These are phyloP conservation scores for Mortierella polycephala DNA, from an alignment of 371 early-diverging fungal genomes.

Conservation along the genomic window DNA sequence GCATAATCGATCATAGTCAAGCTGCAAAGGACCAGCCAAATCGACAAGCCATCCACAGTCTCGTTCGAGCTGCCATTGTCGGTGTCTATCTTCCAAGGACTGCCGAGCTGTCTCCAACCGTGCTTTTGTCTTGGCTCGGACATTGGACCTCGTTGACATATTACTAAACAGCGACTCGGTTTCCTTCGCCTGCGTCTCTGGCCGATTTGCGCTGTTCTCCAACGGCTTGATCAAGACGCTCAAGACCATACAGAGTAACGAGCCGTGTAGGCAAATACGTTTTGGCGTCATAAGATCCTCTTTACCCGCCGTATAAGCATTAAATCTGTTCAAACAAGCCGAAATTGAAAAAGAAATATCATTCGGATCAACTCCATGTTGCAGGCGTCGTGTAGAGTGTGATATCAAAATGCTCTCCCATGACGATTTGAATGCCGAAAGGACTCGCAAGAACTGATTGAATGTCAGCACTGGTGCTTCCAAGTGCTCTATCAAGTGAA, in stretches of 20 bases:
- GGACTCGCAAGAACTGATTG: slow-evolving; percentile 3
- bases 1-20: too few species aligned
- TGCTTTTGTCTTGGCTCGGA: neutral
- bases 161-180: neutral
- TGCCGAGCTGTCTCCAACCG: neutral
- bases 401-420: slow-evolving; percentile 8
- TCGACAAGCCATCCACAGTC: slow-evolving; percentile 7
- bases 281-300: neutral
- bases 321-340: too few species aligned
- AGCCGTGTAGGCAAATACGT: neutral
- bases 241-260: slow-evolving; percentile 2
- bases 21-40: neutral
- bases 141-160: neutral
- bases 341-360: too few species aligned
- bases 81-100: slow-evolving; percentile 1
- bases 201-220: neutral
- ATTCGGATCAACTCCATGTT: too few species aligned
- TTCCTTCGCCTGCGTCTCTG: neutral
- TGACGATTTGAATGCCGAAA: slow-evolving; percentile 1
- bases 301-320: neutral
- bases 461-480: slow-evolving; percentile 4
- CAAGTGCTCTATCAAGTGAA: slow-evolving; percentile 4
- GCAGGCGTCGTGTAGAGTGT: neutral
- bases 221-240: slow-evolving; percentile 5
- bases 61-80: neutral